These are phyloP conservation scores for Gentiana dahurica DNA, from an alignment of 257 asterid genomes.

Conservation along the genomic window DNA sequence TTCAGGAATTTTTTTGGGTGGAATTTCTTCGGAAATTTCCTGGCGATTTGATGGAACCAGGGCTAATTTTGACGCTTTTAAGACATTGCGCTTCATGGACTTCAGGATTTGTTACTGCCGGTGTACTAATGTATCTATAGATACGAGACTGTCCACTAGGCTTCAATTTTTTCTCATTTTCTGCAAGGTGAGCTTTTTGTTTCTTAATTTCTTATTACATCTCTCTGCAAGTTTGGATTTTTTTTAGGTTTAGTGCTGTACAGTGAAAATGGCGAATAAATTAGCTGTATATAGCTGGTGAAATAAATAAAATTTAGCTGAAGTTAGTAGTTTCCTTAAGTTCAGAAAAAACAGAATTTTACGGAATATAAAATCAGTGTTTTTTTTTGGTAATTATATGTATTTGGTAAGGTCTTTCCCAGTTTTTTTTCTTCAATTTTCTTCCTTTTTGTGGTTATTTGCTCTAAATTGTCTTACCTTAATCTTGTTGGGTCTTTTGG, in stretches of 20 bases:
- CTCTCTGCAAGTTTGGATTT: neutral
- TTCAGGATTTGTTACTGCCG: constrained; percentile 62
- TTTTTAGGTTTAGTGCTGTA: neutral
- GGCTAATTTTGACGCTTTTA: constrained; percentile 20
- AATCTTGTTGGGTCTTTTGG: too few relatives aligned
- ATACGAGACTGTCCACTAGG: constrained; percentile 30
- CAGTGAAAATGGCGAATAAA: too few relatives aligned
- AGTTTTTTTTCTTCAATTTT: too few relatives aligned
- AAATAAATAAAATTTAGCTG: too few relatives aligned
- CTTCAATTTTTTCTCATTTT: constrained; percentile 26
- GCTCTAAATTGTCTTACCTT: too few relatives aligned
- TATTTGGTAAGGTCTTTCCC: too few relatives aligned
- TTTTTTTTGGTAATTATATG: too few relatives aligned
- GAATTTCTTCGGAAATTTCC: constrained; percentile 47
- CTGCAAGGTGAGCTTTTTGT: constrained; percentile 25
- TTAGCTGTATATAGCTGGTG: too few relatives aligned
- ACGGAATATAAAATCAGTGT: neutral
- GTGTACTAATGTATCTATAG: constrained; percentile 34
- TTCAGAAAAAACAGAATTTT: too few relatives aligned
- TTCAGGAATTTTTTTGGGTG: constrained; percentile 23
- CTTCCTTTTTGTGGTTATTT: too few relatives aligned
- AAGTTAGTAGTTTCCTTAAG: too few relatives aligned
- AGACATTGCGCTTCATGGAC: constrained; percentile 69
- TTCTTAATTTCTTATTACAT: neutral
- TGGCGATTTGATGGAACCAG: constrained; percentile 58